Evolutionary conservation across 202 grass and related monocot species (phyloP).

Genomic region (Schoenoplectus triqueter): DNA sequence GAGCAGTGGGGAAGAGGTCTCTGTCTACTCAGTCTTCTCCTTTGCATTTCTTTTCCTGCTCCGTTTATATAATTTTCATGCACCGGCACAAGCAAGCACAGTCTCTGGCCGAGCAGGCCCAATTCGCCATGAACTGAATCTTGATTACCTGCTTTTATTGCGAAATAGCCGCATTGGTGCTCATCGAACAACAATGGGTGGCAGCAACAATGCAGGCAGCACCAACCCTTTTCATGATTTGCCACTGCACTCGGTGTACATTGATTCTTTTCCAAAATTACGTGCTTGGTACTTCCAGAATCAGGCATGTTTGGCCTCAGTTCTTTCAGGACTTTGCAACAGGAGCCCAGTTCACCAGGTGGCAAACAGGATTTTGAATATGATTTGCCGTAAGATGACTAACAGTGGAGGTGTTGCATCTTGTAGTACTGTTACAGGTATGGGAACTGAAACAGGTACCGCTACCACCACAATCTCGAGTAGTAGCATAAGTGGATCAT

Average conservation of each 20-base stretch:
- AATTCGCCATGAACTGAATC: slow-evolving; percentile 70
- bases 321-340: slow-evolving; percentile 82
- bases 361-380: slow-evolving; percentile 93
- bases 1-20: slow-evolving; percentile 60
- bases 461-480: slow-evolving; percentile 49
- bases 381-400: slow-evolving; percentile 88
- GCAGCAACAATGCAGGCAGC: slow-evolving; percentile 44
- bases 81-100: slow-evolving; percentile 74
- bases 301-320: slow-evolving; percentile 96
- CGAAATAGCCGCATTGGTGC: slow-evolving; percentile 59
- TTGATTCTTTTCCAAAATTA: slow-evolving; percentile 97
- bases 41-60: slow-evolving; percentile 98
- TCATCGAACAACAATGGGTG: slow-evolving; percentile 30
- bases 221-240: slow-evolving; percentile 46
- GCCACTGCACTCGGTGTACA: slow-evolving; percentile 68
- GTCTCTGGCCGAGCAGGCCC: slow-evolving; percentile 81
- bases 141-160: slow-evolving; percentile 93
- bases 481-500: slow-evolving; percentile 70
- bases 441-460: slow-evolving; percentile 26
- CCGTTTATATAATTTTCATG: slow-evolving; percentile 93
- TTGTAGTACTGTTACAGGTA: slow-evolving; percentile 36
- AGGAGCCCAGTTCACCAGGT: slow-evolving; percentile 92
- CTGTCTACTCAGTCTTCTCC: slow-evolving; percentile 92
- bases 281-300: slow-evolving; percentile 93
- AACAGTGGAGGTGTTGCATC: slow-evolving; percentile 53